Evolutionary conservation across 768 basidiomycete species (phyloP).

Genomic region (Tephrocybe sp.): DNA sequence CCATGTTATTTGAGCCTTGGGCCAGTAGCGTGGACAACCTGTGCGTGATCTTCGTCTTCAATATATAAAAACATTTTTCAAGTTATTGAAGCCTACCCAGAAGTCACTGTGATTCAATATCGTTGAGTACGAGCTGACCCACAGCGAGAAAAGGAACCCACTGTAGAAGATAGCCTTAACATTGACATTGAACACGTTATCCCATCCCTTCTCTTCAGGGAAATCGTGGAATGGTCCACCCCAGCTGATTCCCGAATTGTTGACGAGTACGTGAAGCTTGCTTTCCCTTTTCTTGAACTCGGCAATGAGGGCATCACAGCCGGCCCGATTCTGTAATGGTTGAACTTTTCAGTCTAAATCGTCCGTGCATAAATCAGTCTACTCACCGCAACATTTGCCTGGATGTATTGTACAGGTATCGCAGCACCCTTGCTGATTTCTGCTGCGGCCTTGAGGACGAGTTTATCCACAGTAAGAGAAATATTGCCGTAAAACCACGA

Average conservation of each 20-base stretch:
- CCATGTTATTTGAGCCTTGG: conserved; percentile 58
- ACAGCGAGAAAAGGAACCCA: conserved; percentile 30
- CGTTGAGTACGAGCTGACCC: neutral
- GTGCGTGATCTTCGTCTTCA: conserved; percentile 2
- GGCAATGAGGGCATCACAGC: conserved; percentile 68
- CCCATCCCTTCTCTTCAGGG: conserved; percentile 85
- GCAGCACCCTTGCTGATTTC: conserved; percentile 60
- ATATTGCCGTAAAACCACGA: conserved; percentile 14
- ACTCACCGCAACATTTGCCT: conserved; percentile 71
- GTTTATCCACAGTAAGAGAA: neutral
- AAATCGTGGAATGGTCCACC: conserved; percentile 67
- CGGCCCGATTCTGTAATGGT: conserved; percentile 59
- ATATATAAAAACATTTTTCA: neutral
- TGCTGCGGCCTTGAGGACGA: conserved; percentile 40
- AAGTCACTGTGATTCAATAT: conserved; percentile 48
- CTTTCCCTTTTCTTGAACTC: conserved; percentile 67
- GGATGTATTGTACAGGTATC: conserved; percentile 68
- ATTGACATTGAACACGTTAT: conserved; percentile 77
- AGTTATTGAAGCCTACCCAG: conserved; percentile 33
- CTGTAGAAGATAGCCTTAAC: conserved; percentile 85
- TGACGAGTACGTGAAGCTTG: conserved; percentile 80
- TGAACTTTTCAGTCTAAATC: neutral
- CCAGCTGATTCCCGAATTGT: conserved; percentile 83
- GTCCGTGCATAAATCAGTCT: neutral
- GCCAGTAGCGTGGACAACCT: conserved; percentile 58